Conservation (phyloP, 306 rosid genomes). For the Lathyrus sativus region DNA sequence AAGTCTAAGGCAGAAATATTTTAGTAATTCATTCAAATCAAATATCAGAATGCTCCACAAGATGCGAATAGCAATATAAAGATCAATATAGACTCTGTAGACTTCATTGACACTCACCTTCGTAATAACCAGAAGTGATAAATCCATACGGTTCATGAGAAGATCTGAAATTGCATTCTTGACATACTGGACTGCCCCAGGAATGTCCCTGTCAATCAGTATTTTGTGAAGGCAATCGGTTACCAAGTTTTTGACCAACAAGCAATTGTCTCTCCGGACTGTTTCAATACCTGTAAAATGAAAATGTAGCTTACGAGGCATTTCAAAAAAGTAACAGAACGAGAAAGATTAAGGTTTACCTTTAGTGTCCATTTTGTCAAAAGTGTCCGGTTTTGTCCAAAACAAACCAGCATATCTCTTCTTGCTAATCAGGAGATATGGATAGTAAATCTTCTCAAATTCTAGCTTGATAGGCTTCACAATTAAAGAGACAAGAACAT, state of each 20-base stretch:
- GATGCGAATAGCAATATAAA: slow-evolving; percentile 18
- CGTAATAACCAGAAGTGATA: slow-evolving; percentile 92
- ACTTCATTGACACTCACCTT: slow-evolving; percentile 58
- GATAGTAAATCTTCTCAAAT: slow-evolving; percentile 95
- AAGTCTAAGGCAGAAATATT: slow-evolving; percentile 22
- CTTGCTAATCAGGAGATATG: slow-evolving; percentile 94
- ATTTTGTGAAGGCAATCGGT: slow-evolving; percentile 87
- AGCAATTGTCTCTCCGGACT: slow-evolving; percentile 95
- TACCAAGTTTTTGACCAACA: slow-evolving; percentile 93
- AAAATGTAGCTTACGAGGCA: slow-evolving; percentile 26
- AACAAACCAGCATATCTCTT: slow-evolving; percentile 97
- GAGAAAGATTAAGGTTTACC: slow-evolving; percentile 53
- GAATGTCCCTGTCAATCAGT: slow-evolving; percentile 81
- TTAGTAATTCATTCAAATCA: slow-evolving; percentile 15
- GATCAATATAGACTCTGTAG: slow-evolving; percentile 9
- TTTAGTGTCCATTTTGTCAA: slow-evolving; percentile 98
- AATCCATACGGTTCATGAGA: slow-evolving; percentile 96
- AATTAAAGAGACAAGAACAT: slow-evolving; percentile 30
- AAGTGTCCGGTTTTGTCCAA: slow-evolving; percentile 78
- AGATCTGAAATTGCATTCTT: slow-evolving; percentile 95
- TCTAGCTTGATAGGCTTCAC: slow-evolving; percentile 95
- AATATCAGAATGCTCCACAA: slow-evolving; percentile 25
- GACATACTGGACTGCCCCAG: slow-evolving; percentile 92
- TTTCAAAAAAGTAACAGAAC: slow-evolving; percentile 14
- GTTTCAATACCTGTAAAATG: slow-evolving; percentile 83